Evolutionary conservation across 2,329 filamentous ascomycete species (phyloP).

Genomic region (Rachicladosporium sp.): DNA sequence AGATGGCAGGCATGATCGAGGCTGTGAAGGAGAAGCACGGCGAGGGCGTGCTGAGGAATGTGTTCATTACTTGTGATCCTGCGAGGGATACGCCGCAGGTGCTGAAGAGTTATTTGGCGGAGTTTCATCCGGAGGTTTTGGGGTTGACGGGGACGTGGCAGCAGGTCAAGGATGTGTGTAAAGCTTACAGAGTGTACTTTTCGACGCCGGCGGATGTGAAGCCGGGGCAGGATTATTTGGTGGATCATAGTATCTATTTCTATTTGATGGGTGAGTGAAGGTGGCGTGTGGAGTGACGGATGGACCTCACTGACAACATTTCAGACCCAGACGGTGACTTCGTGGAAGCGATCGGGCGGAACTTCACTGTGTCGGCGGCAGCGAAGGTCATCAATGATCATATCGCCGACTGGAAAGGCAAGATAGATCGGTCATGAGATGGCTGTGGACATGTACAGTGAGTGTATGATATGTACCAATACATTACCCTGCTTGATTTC

Average conservation of each 20-base stretch:
- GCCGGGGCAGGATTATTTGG: constrained; percentile 89
- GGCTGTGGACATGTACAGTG: background rate
- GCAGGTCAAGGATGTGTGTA: constrained; percentile 86
- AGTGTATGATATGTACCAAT: constrained; percentile 3
- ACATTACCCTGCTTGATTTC: no score
- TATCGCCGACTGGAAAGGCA: constrained; percentile 62
- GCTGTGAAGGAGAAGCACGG: constrained; percentile 39
- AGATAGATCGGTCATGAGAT: constrained; percentile 33
- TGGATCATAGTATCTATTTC: constrained; percentile 99
- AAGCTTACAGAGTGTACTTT: constrained; percentile 94
- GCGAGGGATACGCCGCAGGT: constrained; percentile 78
- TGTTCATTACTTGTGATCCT: constrained; percentile 95
- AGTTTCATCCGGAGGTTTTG: constrained; percentile 79
- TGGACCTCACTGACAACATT: background rate
- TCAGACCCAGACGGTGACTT: constrained; percentile 91
- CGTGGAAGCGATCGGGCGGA: constrained; percentile 87
- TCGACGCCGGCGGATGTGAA: constrained; percentile 80
- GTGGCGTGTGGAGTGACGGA: constrained; percentile 2
- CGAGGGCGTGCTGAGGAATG: constrained; percentile 48
- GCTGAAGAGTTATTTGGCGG: constrained; percentile 69
- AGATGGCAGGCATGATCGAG: constrained; percentile 96
- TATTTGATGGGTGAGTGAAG: constrained; percentile 69
- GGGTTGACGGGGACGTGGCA: constrained; percentile 90
- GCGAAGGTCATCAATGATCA: constrained; percentile 76
- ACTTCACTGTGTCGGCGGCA: constrained; percentile 80